Evolutionary conservation across 495 filamentous ascomycete genomes (phyloP).

Genomic region (Xylaria curta): DNA sequence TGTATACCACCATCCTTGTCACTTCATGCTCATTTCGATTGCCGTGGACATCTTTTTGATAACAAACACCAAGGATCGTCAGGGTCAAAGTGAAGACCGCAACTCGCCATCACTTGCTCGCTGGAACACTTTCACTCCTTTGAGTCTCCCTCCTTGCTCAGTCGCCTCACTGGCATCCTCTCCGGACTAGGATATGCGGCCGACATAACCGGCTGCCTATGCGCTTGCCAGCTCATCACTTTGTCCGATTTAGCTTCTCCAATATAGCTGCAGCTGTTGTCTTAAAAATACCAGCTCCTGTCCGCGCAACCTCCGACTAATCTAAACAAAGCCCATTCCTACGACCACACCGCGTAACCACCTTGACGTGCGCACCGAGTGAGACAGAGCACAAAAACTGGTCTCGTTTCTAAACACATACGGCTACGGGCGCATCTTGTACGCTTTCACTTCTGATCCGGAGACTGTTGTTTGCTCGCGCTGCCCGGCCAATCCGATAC

Average conservation of each 20-base stretch:
- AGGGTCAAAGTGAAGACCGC: slow-evolving; percentile 7
- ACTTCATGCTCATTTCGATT: not conserved
- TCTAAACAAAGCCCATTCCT: not conserved
- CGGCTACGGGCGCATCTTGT: slow-evolving; percentile 8
- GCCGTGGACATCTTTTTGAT: slow-evolving; percentile 18
- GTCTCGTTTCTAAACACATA: not conserved
- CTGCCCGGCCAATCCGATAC: not conserved
- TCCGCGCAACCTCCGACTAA: slow-evolving; percentile 7
- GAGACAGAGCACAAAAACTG: not conserved
- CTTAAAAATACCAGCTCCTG: slow-evolving; percentile 7
- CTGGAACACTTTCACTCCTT: not conserved
- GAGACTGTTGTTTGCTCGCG: slow-evolving; percentile 2
- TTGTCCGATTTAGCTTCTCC: slow-evolving; percentile 12
- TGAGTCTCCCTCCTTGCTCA: not conserved
- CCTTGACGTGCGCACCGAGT: slow-evolving; percentile 2
- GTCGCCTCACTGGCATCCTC: not conserved
- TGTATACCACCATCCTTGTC: slow-evolving; percentile 6
- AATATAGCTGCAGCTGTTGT: slow-evolving; percentile 21
- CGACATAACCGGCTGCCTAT: slow-evolving; percentile 1
- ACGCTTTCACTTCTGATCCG: not conserved
- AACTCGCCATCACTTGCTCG: not conserved
- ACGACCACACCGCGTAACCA: not conserved
- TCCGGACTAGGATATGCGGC: not conserved
- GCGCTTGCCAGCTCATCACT: slow-evolving; percentile 26
- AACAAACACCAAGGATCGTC: slow-evolving; percentile 10